Percentiles rank a stretch among this genome's conserved stretches.
Evolutionary conservation across 1,284 basidiomycete genomes (phyloP).

Genomic region (Ganoderma lingzhi): DNA sequence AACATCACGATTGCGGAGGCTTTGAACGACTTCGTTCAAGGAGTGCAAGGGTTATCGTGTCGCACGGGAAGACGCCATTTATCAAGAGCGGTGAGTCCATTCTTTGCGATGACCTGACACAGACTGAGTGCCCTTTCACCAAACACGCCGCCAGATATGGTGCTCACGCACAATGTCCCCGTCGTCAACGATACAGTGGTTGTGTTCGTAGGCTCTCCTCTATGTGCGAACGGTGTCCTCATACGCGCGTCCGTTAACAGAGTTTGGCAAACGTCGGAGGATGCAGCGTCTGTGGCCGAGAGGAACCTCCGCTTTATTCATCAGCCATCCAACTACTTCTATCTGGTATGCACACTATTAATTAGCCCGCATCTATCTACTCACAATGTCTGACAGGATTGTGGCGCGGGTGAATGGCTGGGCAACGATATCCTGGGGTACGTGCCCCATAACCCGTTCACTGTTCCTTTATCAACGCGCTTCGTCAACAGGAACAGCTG

Average conservation of each 20-base stretch:
- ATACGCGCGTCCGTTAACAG: conserved; percentile 16
- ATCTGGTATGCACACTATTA: conserved; percentile 33
- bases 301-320: conserved; percentile 35
- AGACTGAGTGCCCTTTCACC: no score
- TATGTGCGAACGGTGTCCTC: not conserved
- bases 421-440: conserved; percentile 50
- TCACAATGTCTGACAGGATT: conserved; percentile 55
- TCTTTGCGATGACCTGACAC: not conserved
- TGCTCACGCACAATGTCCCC: conserved; percentile 65
- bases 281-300: conserved; percentile 32
- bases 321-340: conserved; percentile 40
- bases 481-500: conserved; percentile 49
- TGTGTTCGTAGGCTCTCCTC: conserved; percentile 50
- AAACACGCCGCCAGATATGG: conserved; percentile 60
- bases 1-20: conserved; percentile 67
- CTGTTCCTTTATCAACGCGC: not conserved
- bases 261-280: conserved; percentile 37
- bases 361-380: conserved; percentile 12
- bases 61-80: conserved; percentile 60
- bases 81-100: conserved; percentile 64
- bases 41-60: conserved; percentile 54
- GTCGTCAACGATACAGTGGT: conserved; percentile 75
- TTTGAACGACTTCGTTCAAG: conserved; percentile 64
- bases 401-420: conserved; percentile 82
- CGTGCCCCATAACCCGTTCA: not conserved